Base-by-base conservation (phyloP, 352 stramenopile species). In the Vaucheria bursata region DNA sequence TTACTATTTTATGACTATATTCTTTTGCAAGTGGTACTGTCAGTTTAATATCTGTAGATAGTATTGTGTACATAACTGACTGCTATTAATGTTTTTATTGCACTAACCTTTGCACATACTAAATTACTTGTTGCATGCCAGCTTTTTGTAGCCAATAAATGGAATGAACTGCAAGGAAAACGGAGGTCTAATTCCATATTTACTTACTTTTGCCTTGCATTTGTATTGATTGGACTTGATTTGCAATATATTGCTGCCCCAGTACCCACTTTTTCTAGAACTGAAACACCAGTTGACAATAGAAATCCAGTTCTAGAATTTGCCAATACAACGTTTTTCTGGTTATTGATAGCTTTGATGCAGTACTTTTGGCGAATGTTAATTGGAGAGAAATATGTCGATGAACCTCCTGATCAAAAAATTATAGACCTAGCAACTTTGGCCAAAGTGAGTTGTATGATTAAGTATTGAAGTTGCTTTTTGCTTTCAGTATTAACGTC, bases 401-500 rank as follows among this genome's bases (percentile, higher is more conserved):
- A 73, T 39, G 85, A 90, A 74, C 82, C 84, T 0, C 67, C 67
- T 29, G 77, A 75, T 35, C 53, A 83, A 38, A 85, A 92, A 6
- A 97, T 97, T 79, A 87, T 97, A 18, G 94, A 98, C 80, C 83
- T 97, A 31, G 97, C 92, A 71, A 97, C 93, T 0, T 85, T 97
- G 32, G 93, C 91, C 0, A 98, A 97, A 81, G 82, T 92, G 8
- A 50, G 39, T 12, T 50, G 5, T 81, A 59, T 12, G 25, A 18
- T 12, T 59, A 59, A 18, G 45, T 87, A 78, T 59, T 59, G 45
- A 59, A 59, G 85, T 95, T 35, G n/a, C n/a, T n/a, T n/a, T n/a
- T n/a, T n/a, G n/a, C n/a, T n/a, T n/a, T n/a, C n/a, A n/a, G n/a
- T n/a, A n/a, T n/a, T n/a, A n/a, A n/a, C n/a, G n/a, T n/a, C n/a